Conservation (phyloP, 164 flowering plant genomes). For the Vitis rotundifolia region DNA sequence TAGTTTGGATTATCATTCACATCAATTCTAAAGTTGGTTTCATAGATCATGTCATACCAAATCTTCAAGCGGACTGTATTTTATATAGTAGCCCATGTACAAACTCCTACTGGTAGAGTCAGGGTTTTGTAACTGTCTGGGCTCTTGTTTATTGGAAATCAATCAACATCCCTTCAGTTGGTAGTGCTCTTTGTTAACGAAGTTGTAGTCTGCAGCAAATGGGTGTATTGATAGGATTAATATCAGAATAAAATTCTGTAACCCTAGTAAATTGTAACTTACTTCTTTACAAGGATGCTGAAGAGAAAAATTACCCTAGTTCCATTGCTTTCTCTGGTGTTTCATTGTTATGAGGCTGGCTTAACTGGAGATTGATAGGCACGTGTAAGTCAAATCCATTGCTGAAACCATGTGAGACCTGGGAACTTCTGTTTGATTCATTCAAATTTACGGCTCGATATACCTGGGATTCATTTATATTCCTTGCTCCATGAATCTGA, state of each 20-base stretch:
- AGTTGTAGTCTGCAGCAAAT: slow-evolving; percentile 15
- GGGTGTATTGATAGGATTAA: not conserved
- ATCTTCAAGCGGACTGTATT: not conserved
- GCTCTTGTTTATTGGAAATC: no score
- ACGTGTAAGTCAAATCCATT: slow-evolving; percentile 19
- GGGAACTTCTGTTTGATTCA: slow-evolving; percentile 16
- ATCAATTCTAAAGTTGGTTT: slow-evolving; percentile 1
- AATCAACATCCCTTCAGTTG: no score
- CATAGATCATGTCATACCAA: slow-evolving; percentile 13
- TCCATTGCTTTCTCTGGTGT: slow-evolving; percentile 33
- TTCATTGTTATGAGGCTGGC: slow-evolving; percentile 29
- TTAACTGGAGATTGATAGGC: slow-evolving; percentile 44
- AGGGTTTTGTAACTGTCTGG: not conserved
- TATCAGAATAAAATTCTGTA: not conserved
- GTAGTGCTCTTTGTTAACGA: slow-evolving; percentile 2
- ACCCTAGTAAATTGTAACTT: no score
- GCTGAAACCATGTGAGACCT: slow-evolving; percentile 12
- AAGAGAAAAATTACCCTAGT: slow-evolving; percentile 43
- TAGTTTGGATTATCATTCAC: not conserved
- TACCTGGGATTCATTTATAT: not conserved
- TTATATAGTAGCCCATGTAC: not conserved
- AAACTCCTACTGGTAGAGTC: slow-evolving; percentile 7
- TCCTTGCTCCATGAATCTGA: slow-evolving; percentile 36
- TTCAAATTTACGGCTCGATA: not conserved
- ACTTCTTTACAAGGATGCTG: not conserved